phyloP scores from a whole-genome alignment of 768 basidiomycete species.

The Leccinum arenicola region DNA sequence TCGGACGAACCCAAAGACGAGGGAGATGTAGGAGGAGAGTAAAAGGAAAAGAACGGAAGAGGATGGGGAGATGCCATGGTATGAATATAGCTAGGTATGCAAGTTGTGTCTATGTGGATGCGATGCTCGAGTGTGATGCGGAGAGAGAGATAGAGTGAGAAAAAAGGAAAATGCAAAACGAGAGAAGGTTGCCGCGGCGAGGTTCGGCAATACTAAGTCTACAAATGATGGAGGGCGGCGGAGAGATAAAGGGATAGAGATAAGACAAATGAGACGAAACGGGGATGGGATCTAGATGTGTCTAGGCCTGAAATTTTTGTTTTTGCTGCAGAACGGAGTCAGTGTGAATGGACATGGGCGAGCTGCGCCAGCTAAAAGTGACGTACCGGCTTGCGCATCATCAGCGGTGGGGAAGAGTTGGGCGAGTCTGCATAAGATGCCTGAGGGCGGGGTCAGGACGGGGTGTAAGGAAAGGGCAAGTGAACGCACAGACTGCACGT shows the following conservation, averaged over 20 bases:
- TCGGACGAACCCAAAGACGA: conserved; percentile 16
- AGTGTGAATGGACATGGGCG: background rate
- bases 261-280: background rate
- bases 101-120: conserved; percentile 29
- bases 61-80: conserved; percentile 28
- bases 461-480: background rate
- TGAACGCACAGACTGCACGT: conserved; percentile 38
- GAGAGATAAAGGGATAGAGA: conserved; percentile 1
- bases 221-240: conserved; percentile 17
- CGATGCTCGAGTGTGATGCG: conserved; percentile 22
- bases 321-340: conserved; percentile 21
- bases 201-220: conserved; percentile 20
- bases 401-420: conserved; percentile 43
- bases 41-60: background rate
- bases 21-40: conserved; percentile 1
- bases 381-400: conserved; percentile 57
- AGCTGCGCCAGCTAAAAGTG: background rate
- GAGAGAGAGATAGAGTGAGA: background rate
- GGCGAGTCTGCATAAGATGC: conserved; percentile 36
- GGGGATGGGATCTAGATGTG: conserved; percentile 5
- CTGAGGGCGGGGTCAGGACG: conserved; percentile 25
- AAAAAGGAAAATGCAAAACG: conserved; percentile 12
- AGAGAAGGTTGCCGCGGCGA: conserved; percentile 17
- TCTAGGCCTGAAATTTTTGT: conserved; percentile 35
- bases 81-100: conserved; percentile 37